A percentile compares a stretch with the other conserved stretches of the same genome.
These are phyloP conservation scores for Fusarium annulatum DNA, from an alignment of 2,329 filamentous ascomycete species.

Conservation along the genomic window DNA sequence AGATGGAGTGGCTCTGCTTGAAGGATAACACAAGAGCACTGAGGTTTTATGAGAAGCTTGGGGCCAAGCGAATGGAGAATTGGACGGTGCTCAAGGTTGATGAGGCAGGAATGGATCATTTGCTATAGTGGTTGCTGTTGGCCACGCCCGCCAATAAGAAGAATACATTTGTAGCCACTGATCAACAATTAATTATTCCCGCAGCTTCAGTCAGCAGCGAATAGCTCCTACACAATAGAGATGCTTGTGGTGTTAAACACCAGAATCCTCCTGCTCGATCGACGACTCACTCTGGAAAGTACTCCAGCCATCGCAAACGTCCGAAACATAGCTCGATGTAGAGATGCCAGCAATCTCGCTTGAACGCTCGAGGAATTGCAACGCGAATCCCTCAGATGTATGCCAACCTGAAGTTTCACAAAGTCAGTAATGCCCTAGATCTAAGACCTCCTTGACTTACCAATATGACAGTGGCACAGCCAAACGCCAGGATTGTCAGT, in stretches of 20 bases:
- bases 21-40: not conserved
- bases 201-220: not conserved
- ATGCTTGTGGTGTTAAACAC: not conserved
- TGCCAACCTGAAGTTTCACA: not conserved
- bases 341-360: constrained; percentile 3
- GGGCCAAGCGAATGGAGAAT: not conserved
- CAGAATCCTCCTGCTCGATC: constrained; percentile 7
- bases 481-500: constrained; percentile 62
- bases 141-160: rapidly evolving
- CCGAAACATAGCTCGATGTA: constrained; percentile 6
- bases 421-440: not conserved
- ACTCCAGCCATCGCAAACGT: constrained; percentile 12
- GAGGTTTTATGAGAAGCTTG: constrained; percentile 8
- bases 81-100: constrained; percentile 12
- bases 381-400: constrained; percentile 5
- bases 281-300: not conserved
- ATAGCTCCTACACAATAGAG: not conserved
- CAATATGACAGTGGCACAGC: constrained; percentile 63
- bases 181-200: too few relatives aligned
- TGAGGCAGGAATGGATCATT: not conserved
- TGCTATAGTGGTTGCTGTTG: not conserved
- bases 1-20: constrained; percentile 18
- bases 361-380: constrained; percentile 12
- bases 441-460: not conserved
- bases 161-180: not conserved